Base-by-base conservation (phyloP, 2,329 filamentous ascomycete species). In the Microcyclosporella mali region DNA sequence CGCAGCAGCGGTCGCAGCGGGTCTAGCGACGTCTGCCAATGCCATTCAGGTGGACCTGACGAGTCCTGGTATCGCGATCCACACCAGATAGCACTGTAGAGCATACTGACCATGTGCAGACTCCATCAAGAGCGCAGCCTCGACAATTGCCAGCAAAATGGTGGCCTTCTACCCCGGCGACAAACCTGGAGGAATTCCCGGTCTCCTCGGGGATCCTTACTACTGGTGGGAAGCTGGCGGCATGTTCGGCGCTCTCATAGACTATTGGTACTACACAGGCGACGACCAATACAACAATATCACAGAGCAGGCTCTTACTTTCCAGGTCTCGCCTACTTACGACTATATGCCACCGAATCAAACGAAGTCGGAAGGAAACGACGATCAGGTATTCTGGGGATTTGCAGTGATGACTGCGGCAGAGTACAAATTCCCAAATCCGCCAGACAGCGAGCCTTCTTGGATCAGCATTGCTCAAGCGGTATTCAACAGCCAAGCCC, bases 201-300 rank as follows among this genome's bases (percentile, higher is more conserved):
- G 75, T 19, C 65, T 72, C 38, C 66, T 88, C 27, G 77, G 79
- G 1, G 61, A 71, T 16, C 82, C 82, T 48, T 83, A 82, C 61
- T 85, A 85, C 70, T 87, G 82, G 82, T 86, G 82, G 82, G 78
- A 85, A 60, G 78, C 77, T 14, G 62, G 61, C 15, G 61, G 56
- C 41, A 65, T 87, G 66, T 84, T 83, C 72, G 78, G 81, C 49
- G 76, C 79, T 1, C 67, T 84, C 53, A 70, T 86, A 33, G 81
- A 85, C 62, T 86, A 86, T 62, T 83, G 79, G 77, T 75, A 81
- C 49, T 72, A 77, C 45, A 85, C 82, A 0, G 80, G 79, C 44
- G 81, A 85, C 61, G 56, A 65, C 2, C 73, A 72, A 40, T 85
- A 81, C 66, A 84, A 84, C 62, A 59, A 72, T 9, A 69, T 77